Evolutionary conservation across 2,329 filamentous ascomycete species (phyloP), one percentile per base, ranked within the genome.

Genomic region (Aspergillus sp.): DNA sequence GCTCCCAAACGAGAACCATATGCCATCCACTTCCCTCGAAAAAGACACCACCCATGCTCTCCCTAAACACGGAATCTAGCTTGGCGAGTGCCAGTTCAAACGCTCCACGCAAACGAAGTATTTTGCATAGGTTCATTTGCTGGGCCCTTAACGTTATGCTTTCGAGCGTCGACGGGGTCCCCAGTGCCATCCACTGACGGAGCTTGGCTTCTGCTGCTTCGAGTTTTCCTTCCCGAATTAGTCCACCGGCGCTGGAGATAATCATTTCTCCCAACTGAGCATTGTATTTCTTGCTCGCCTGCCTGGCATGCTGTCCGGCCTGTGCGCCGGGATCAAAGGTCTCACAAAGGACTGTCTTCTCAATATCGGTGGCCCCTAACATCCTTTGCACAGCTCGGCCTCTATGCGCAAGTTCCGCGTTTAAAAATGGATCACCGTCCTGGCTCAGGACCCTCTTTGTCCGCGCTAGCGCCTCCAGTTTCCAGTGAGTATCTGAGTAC

Each of bases 211-310:
- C 51, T n/a, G 61, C 61, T 34, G 53, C 50, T 4, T 20, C 17
- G 26, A 62, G 50, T n/a, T 62, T 42, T 9, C 57, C 53, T 32
- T 62, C 34, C 17, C 51, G 52, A 24, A 62, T 55, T 44, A 63
- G 48, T 52, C 55, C 60, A 18, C 56, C 55, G 9, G 57, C 48
- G 53, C 51, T 57, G 2, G 57, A 60, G 22, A 60, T 57, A 24
- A 62, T 57, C 5, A 62, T 43, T 12, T 63, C 53, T 8, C 59
- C 59, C 18, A 51, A 50, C 26, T 57, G 41, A 4, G 61, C 49
- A 32, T 63, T 63, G 47, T 38, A 60, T 55, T 51, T 59, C 17
- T 13, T 30, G 32, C 26, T 43, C 22, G 36, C 30, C 50, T 53
- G 32, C 18, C 34, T 17, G 13, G 42, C 38, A 20, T 39, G 20